Evolutionary conservation across 2,329 filamentous ascomycete species (phyloP), one percentile per base, ranked within the genome.

Genomic region (Diplodia intermedia): DNA sequence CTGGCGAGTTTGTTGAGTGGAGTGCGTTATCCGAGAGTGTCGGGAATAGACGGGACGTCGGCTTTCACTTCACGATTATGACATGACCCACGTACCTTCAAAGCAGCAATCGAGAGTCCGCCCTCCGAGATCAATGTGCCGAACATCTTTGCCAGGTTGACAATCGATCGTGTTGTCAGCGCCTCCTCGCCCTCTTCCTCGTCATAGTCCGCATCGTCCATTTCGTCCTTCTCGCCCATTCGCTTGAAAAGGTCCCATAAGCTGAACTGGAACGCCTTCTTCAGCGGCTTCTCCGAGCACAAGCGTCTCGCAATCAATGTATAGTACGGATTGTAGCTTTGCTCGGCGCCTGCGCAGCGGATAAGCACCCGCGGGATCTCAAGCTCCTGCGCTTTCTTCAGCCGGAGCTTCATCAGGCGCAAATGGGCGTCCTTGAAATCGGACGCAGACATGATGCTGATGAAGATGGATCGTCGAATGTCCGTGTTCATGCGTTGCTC

Each of bases 321-420:
- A 77, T 99, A 99, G 81, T 97, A 99, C 0, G 91, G 92, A 74
- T 99, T 99, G 79, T 97, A 97, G 0, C 85, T 84, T 68, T 90
- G 84, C 80, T 98, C 95, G 3, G 91, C 90, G 53, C 92, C 92
- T 1, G 90, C 90, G 76, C 94, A 97, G 72, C 95, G 93, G 9
- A 97, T 86, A 33, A 99, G 83, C 20, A 99, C 94, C 65, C 91
- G 89, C 0, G 94, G 90, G 38, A 98, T 91, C 77, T 98, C 94
- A 29, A 90, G 86, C 71, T 95, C 90, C 75, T 97, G 93, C 20
- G 92, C 88, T 72, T 90, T 92, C 80, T 95, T 97, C 56, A 99
- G 85, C 43, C 89, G 89, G 11, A 99, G 86, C 76, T 96, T 96
- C 69, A 89, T 83, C 8, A 97, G 84, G 20, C 93, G 90, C 11